Conservation (phyloP, 1,284 basidiomycete species). For the Mycosarcoma mackinlayi region DNA sequence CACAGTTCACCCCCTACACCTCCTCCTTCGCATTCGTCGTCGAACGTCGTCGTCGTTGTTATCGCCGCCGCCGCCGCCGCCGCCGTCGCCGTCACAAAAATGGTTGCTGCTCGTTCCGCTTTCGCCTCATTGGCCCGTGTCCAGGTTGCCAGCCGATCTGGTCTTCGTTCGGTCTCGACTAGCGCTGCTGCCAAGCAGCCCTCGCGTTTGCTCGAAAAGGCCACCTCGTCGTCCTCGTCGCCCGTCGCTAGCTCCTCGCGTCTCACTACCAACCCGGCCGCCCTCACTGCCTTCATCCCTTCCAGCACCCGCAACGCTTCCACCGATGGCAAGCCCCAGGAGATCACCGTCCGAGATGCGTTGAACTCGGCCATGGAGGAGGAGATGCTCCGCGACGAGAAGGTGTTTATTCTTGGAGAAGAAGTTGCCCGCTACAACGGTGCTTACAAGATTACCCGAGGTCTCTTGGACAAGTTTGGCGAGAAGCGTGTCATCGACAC, state of each 20-base stretch:
- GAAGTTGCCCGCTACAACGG: slow-evolving; percentile 99
- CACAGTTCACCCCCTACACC: background rate
- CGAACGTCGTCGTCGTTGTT: too few species aligned
- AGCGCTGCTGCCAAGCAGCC: slow-evolving; percentile 45
- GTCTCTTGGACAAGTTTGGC: slow-evolving; percentile 98
- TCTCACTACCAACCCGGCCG: slow-evolving; percentile 47
- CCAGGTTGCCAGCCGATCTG: slow-evolving; percentile 29
- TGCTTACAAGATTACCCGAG: slow-evolving; percentile 89
- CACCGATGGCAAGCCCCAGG: slow-evolving; percentile 56
- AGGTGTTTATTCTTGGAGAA: slow-evolving; percentile 95
- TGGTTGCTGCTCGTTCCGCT: slow-evolving; percentile 47
- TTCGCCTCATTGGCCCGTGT: slow-evolving; percentile 49
- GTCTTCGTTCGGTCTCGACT: slow-evolving; percentile 39
- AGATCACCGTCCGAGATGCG: slow-evolving; percentile 99
- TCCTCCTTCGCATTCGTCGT: background rate
- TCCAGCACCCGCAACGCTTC: slow-evolving; percentile 52
- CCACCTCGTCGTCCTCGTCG: slow-evolving; percentile 10
- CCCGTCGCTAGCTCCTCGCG: slow-evolving; percentile 47
- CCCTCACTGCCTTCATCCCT: slow-evolving; percentile 48
- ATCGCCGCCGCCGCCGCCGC: slow-evolving; percentile 3
- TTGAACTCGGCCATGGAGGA: slow-evolving; percentile 99
- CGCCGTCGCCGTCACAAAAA: slow-evolving; percentile 10
- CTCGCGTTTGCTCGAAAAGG: slow-evolving; percentile 39
- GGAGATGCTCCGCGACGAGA: slow-evolving; percentile 97
- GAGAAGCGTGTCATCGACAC: slow-evolving; percentile 96